A percentile compares a stretch with the other conserved stretches of the same genome.
phyloP scores from a whole-genome alignment of 257 asterid species.

The Avicennia marina region DNA sequence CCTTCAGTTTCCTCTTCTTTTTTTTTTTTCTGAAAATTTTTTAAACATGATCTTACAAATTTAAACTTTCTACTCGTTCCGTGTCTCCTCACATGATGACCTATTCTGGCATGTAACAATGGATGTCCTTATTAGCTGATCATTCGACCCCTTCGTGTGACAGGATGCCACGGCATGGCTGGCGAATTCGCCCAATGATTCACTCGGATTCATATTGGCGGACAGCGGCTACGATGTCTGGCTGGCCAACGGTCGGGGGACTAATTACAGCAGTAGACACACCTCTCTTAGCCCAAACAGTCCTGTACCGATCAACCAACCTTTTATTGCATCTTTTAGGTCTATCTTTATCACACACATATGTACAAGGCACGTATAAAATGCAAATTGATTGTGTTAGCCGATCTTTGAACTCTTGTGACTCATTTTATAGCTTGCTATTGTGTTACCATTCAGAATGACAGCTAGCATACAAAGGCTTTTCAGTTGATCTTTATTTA shows the following conservation, averaged over 20 bases:
- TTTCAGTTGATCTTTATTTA: too few species aligned
- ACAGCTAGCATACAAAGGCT: not conserved
- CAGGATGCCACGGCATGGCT: conserved; percentile 43
- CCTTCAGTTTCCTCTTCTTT: not conserved
- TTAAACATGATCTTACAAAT: too few species aligned
- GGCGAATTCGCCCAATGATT: conserved; percentile 28
- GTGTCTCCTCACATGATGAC: too few species aligned
- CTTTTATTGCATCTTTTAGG: not conserved
- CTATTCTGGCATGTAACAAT: not conserved
- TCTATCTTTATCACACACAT: not conserved
- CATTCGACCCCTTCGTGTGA: not conserved
- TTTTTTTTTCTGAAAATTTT: not conserved
- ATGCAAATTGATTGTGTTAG: too few species aligned
- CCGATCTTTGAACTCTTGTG: too few species aligned
- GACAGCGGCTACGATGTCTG: conserved; percentile 42
- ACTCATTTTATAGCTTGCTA: too few species aligned
- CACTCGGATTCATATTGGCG: conserved; percentile 34
- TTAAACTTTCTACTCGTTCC: too few species aligned
- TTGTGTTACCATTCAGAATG: not conserved
- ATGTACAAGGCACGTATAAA: too few species aligned
- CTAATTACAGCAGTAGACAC: conserved; percentile 32
- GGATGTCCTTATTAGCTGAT: not conserved
- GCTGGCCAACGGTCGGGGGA: conserved; percentile 37
- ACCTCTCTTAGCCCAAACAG: conserved; percentile 25
- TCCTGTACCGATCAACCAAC: conserved; percentile 18